Evolutionary conservation across 2,329 filamentous ascomycete species (phyloP).

Genomic region (Podosphaera fusca): DNA sequence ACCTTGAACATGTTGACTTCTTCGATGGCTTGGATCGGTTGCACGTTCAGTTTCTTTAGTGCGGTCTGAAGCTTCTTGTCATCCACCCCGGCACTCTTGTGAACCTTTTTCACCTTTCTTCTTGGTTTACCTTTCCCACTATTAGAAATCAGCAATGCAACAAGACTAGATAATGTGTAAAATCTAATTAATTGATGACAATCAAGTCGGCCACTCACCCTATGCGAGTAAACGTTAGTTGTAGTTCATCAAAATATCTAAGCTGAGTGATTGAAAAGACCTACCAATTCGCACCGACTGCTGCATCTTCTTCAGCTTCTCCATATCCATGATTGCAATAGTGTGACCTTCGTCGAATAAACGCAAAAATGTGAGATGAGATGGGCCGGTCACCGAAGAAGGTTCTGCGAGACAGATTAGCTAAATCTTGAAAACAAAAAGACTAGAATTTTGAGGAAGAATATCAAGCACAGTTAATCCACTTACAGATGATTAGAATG

Average conservation of each 20-base stretch:
- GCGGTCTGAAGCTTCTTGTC: slow-evolving; percentile 98
- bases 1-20: slow-evolving; percentile 99
- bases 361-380: no score
- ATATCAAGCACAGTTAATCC: no score
- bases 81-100: slow-evolving; percentile 77
- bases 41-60: slow-evolving; percentile 98
- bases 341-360: slow-evolving; percentile 9
- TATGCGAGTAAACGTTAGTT: no score
- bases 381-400: no score
- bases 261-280: not conserved
- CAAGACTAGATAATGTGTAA: no score
- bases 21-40: slow-evolving; percentile 98
- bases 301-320: slow-evolving; percentile 43
- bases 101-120: slow-evolving; percentile 95
- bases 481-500: no score
- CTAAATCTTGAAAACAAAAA: no score
- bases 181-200: no score
- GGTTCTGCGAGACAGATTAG: no score
- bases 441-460: no score
- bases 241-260: no score
- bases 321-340: slow-evolving; percentile 35
- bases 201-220: no score
- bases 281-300: slow-evolving; percentile 29
- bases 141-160: not conserved
- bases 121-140: slow-evolving; percentile 93